Evolutionary conservation across 192 early-diverging fungal genomes (phyloP).

Genomic region (Lunasporangiospora selenospora): DNA sequence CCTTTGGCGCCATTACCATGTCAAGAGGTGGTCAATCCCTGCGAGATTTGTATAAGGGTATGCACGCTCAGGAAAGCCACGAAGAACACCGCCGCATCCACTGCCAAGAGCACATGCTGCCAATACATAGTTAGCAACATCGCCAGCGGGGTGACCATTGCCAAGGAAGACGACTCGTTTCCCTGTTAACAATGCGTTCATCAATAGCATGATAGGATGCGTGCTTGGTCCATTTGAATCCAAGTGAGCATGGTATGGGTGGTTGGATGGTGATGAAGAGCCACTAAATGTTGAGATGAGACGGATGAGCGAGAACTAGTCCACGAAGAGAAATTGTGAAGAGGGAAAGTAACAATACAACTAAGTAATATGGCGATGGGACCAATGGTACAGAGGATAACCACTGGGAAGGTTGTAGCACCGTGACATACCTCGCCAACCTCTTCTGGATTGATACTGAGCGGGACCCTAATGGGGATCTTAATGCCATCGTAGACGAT

Average conservation of each 20-base stretch:
- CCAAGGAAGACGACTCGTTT: constrained; percentile 94
- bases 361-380: not conserved
- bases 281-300: constrained; percentile 81
- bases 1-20: too few relatives aligned
- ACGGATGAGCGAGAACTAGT: constrained; percentile 82
- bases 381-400: too few relatives aligned
- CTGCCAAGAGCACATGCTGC: constrained; percentile 90
- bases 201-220: constrained; percentile 84
- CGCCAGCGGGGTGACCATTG: constrained; percentile 86
- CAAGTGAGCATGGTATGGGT: constrained; percentile 85
- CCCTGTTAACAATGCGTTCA: constrained; percentile 92
- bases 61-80: constrained; percentile 87
- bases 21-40: constrained; percentile 84
- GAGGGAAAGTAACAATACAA: not conserved
- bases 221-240: constrained; percentile 85
- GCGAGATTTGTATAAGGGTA: constrained; percentile 92
- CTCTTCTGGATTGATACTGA: constrained; percentile 88
- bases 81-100: constrained; percentile 86
- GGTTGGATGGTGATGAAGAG: constrained; percentile 48
- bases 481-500: constrained; percentile 86
- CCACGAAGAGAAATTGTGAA: not conserved
- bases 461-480: constrained; percentile 86
- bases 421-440: constrained; percentile 80
- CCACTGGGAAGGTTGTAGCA: not conserved
- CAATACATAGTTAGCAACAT: constrained; percentile 92